A percentile compares a stretch with the other conserved stretches of the same genome.
These are phyloP conservation scores for Chamaenerion angustifolium DNA, from an alignment of 345 rosid species.

Conservation along the genomic window DNA sequence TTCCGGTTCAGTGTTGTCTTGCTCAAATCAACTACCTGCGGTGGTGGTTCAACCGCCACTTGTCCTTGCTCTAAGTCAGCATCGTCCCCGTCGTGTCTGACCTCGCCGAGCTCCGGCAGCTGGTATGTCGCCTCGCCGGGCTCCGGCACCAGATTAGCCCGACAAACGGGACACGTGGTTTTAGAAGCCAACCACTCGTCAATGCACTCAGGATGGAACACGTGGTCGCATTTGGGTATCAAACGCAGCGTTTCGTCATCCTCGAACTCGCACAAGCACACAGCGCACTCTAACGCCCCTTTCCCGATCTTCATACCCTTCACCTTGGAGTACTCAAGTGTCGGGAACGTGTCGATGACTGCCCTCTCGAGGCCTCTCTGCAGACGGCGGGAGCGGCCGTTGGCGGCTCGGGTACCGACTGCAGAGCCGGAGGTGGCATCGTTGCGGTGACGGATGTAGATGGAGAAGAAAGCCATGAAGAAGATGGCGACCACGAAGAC, in stretches of 20 bases:
- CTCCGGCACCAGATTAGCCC: conserved; percentile 9
- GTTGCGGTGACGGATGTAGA: conserved; percentile 77
- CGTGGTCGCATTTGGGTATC: conserved; percentile 50
- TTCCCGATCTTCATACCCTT: conserved; percentile 34
- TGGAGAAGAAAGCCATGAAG: conserved; percentile 71
- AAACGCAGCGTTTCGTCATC: conserved; percentile 18
- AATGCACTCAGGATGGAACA: conserved; percentile 26
- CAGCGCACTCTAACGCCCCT: conserved; percentile 33
- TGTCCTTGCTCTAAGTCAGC: conserved; percentile 3
- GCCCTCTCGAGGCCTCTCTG: conserved; percentile 40
- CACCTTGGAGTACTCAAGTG: conserved; percentile 38
- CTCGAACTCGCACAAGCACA: conserved; percentile 36
- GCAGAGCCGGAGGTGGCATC: conserved; percentile 11
- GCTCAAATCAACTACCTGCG: conserved; percentile 11
- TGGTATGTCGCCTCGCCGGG: conserved; percentile 20
- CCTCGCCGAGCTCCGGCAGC: conserved; percentile 1
- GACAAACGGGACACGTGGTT: conserved; percentile 2
- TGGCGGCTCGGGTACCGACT: conserved; percentile 4
- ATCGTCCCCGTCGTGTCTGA: conserved; percentile 14
- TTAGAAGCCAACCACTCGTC: conserved; percentile 5
- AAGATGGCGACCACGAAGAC: conserved; percentile 60
- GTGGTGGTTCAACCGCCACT: not conserved
- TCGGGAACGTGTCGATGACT: conserved; percentile 45
- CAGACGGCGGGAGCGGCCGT: conserved; percentile 25
- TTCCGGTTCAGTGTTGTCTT: conserved; percentile 22